Conservation (phyloP, 805 yeast species). For the Cyberlindnera amylophila region DNA sequence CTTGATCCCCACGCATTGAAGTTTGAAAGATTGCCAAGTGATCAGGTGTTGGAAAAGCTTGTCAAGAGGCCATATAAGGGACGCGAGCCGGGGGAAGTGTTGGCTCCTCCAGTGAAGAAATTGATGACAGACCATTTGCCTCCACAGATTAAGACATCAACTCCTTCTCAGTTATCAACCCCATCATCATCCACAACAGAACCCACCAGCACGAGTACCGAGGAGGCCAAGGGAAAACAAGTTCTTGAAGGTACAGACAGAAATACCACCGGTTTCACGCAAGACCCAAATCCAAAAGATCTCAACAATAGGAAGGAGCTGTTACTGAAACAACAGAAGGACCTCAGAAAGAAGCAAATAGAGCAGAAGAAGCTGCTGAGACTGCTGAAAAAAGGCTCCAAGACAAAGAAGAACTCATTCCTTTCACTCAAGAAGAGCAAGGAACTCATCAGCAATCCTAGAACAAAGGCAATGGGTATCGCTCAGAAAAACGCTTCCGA, state of each 20-base stretch:
- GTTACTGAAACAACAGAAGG: not conserved
- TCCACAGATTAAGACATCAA: not conserved
- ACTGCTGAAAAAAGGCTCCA: not conserved
- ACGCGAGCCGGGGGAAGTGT: constrained; percentile 7
- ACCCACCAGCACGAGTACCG: no score
- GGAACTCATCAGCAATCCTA: no score
- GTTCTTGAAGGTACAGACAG: not conserved
- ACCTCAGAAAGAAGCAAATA: not conserved
- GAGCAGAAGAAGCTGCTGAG: not conserved
- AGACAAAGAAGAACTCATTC: not conserved
- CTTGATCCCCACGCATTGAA: not conserved
- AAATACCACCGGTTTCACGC: not conserved
- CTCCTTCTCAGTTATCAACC: not conserved
- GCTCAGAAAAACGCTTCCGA: no score
- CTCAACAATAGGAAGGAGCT: not conserved
- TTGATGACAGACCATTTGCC: constrained; percentile 4
- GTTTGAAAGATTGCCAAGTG: constrained; percentile 7
- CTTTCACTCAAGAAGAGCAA: not conserved
- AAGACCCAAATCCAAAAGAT: not conserved
- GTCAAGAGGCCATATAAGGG: constrained; percentile 8
- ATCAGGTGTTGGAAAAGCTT: not conserved
- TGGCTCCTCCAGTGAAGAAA: constrained; percentile 7
- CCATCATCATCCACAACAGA: not conserved
- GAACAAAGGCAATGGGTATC: no score
- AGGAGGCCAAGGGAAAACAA: not conserved